Evolutionary conservation across 345 rosid species (phyloP), one percentile per base, ranked within the genome.

Genomic region (Arabidopsis arenosa): DNA sequence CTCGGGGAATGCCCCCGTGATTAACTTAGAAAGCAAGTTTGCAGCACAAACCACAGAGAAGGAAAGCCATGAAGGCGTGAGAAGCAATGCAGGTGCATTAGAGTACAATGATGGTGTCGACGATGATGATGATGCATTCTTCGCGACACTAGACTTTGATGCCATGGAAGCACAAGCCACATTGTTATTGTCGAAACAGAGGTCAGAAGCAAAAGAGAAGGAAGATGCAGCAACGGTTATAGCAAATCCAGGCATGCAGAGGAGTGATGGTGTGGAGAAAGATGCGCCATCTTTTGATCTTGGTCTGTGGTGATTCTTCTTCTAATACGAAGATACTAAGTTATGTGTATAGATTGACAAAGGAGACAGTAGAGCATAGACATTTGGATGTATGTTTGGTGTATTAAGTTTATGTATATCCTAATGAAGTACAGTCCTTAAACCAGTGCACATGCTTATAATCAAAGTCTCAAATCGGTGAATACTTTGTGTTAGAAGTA

Each of bases 221-320:
- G 84, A 67, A 76, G 83, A 73, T 32, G 57, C 40, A 55, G 60
- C 40, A 55, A 15, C 43, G 40, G 54, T 52, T 74, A 77, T 75
- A 49, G 47, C 47, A 30, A 28, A 61, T 41, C 14, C 68, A 3
- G 70, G 70, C 8, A 32, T 4, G 5, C 81, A 68, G 45, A 51
- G 75, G 39, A 80, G 39, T 36, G 32, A 52, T 30, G 83, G 66
- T 67, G 70, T 53, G 53, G 63, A 70, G 23, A 76, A 68, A 23
- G 81, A 88, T 73, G 62, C 11, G 6, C 98, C 98, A 53, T 81
- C 96, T 21, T 94, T 94, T 76, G 98, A 94, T 85, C 97, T 94
- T 72, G 96, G 98, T 64, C 80, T 93, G 64, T 85, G 81, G 83
- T 81, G 74, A 75, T 55, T 57, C 39, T 65, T 28, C 5, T 39